Conservation (phyloP, 163 green algal genomes). For the Prototheca wickerhamii region DNA sequence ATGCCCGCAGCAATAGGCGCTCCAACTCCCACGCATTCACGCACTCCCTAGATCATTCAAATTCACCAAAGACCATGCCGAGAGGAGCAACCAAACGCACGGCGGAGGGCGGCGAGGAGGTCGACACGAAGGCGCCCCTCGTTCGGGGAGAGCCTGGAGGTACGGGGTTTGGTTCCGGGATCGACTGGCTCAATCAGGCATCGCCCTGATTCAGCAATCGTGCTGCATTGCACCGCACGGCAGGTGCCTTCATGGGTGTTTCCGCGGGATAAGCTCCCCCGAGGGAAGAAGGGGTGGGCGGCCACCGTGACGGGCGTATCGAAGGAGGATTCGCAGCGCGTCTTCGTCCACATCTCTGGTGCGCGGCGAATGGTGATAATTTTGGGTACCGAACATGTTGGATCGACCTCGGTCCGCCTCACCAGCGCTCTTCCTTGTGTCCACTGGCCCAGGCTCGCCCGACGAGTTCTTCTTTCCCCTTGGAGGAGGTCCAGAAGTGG, state of each 20-base stretch:
- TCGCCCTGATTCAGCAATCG: not conserved
- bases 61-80: too few relatives aligned
- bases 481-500: slow-evolving; percentile 4
- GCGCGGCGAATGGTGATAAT: not conserved
- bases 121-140: not conserved
- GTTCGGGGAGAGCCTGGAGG: not conserved
- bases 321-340: not conserved
- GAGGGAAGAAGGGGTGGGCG: not conserved
- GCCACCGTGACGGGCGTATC: not conserved
- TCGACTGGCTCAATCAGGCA: not conserved
- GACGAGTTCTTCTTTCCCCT: slow-evolving; percentile 6
- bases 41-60: too few relatives aligned
- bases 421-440: not conserved
- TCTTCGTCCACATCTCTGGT: not conserved
- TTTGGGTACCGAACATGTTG: not conserved
- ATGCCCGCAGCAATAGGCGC: too few relatives aligned
- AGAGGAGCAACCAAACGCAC: not conserved
- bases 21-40: too few relatives aligned
- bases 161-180: not conserved
- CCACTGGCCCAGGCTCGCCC: not conserved
- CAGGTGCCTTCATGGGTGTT: not conserved
- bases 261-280: not conserved
- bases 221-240: not conserved
- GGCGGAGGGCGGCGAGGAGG: not conserved
- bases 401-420: not conserved